phyloP scores from a whole-genome alignment of 345 rosid species.

The Alliaria petiolata region DNA sequence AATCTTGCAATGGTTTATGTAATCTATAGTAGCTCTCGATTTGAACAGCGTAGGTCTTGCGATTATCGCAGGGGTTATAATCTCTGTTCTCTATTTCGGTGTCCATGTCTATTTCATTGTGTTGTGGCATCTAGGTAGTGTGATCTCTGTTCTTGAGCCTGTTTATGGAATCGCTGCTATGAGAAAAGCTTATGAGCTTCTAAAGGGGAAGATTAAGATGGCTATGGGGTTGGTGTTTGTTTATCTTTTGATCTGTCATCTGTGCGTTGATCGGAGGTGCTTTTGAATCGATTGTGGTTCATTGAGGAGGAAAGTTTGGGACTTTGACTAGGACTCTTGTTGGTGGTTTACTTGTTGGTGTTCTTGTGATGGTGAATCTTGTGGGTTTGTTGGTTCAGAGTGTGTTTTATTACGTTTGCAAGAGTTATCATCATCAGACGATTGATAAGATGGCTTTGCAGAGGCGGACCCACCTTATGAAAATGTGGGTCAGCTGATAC shows the following conservation, averaged over 20 bases:
- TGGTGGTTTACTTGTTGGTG: conserved; percentile 88
- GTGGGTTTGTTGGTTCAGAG: conserved; percentile 91
- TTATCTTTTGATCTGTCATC: conserved; percentile 46
- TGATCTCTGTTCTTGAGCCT: conserved; percentile 89
- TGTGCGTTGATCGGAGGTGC: conserved; percentile 46
- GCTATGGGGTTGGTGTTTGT: conserved; percentile 65
- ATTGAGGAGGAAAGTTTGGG: conserved; percentile 65
- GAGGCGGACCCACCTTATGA: too few relatives aligned
- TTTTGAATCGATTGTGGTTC: conserved; percentile 73
- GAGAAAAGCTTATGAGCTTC: conserved; percentile 84
- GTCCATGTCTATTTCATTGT: conserved; percentile 92
- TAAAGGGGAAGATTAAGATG: conserved; percentile 62
- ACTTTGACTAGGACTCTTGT: conserved; percentile 62
- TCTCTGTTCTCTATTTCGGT: conserved; percentile 53
- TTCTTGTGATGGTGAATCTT: conserved; percentile 82
- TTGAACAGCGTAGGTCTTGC: conserved; percentile 39
- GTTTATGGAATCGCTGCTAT: conserved; percentile 78
- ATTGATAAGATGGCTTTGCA: conserved; percentile 81
- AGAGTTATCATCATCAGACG: conserved; percentile 87
- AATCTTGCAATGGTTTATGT: too few relatives aligned
- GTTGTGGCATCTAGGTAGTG: conserved; percentile 94
- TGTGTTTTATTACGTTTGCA: conserved; percentile 90
- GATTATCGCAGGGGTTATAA: conserved; percentile 37
- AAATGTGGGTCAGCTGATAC: too few relatives aligned
- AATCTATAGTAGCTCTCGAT: conserved; percentile 63